phyloP scores from a whole-genome alignment of 2,329 filamentous ascomycete genomes.

The Epichloe scottii region DNA sequence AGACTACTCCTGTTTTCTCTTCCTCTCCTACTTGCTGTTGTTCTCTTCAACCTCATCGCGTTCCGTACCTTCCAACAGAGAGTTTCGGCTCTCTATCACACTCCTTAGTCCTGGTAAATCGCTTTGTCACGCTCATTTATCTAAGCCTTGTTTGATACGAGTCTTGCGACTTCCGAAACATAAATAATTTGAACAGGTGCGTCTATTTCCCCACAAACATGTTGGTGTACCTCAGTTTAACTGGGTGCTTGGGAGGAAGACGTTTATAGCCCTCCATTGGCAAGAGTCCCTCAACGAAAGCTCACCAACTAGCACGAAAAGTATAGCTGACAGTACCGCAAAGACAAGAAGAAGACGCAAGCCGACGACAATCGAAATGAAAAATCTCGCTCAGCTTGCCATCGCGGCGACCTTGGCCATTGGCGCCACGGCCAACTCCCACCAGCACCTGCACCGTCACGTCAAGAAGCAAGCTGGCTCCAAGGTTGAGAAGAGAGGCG shows the following conservation, averaged over 20 bases:
- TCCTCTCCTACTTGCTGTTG: slow-evolving; percentile 11
- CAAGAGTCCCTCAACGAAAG: not conserved
- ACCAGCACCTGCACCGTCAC: slow-evolving; percentile 48
- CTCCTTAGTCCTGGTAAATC: slow-evolving; percentile 29
- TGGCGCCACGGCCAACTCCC: slow-evolving; percentile 45
- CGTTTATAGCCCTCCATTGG: not conserved
- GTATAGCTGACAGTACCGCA: not conserved
- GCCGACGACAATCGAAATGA: slow-evolving; percentile 6
- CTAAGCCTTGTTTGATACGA: slow-evolving; percentile 15
- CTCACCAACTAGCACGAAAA: not conserved
- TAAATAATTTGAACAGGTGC: not conserved
- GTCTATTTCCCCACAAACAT: not conserved
- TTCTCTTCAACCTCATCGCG: slow-evolving; percentile 15
- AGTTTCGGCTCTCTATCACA: slow-evolving; percentile 40
- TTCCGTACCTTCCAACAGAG: slow-evolving; percentile 38
- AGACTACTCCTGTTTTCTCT: slow-evolving; percentile 4
- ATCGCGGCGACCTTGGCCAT: slow-evolving; percentile 40
- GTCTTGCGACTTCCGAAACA: not conserved
- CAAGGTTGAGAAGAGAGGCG: slow-evolving; percentile 34
- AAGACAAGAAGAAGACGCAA: not conserved
- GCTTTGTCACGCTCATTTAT: slow-evolving; percentile 18
- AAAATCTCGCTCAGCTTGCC: slow-evolving; percentile 27
- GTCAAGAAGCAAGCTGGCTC: slow-evolving; percentile 38
- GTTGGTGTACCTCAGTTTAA: not conserved
- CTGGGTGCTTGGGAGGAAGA: not conserved